Percentiles rank a stretch among this genome's conserved stretches.
Evolutionary conservation across 331 rosid genomes (phyloP).

Genomic region (Quercus lobata): DNA sequence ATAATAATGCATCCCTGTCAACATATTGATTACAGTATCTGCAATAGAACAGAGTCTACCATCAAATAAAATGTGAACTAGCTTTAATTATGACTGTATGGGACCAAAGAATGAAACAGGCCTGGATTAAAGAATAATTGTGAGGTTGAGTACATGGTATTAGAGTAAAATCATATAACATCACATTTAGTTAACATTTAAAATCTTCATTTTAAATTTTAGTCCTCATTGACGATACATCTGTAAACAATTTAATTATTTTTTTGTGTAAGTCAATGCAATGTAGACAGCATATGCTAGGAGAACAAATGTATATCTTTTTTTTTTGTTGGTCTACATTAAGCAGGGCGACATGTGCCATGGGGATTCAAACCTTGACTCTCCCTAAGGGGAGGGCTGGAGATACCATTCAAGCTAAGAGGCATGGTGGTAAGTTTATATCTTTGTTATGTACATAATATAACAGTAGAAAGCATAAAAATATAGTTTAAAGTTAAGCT

Average conservation of each 20-base stretch:
- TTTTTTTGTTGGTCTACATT: too few species aligned
- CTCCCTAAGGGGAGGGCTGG: too few species aligned
- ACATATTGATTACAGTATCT: slow-evolving; percentile 97
- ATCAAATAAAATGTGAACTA: not conserved
- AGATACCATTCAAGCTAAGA: too few species aligned
- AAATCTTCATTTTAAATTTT: not conserved
- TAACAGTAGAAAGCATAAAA: too few species aligned
- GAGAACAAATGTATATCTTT: not conserved
- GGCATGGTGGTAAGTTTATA: not conserved
- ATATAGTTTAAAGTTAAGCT: too few species aligned
- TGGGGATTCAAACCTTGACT: too few species aligned
- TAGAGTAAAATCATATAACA: not conserved
- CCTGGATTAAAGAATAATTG: not conserved
- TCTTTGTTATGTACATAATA: not conserved
- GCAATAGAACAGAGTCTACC: slow-evolving; percentile 26
- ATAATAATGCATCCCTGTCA: slow-evolving; percentile 79
- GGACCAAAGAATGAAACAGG: slow-evolving; percentile 12
- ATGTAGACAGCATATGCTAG: not conserved
- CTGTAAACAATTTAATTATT: not conserved
- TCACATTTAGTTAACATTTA: not conserved
- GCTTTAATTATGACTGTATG: not conserved
- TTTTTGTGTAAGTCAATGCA: not conserved
- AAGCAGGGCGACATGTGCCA: too few species aligned
- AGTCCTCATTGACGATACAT: not conserved
- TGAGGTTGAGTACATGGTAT: not conserved